Evolutionary conservation across 257 asterid genomes (phyloP), one percentile per base, ranked within the genome.

Genomic region (Coffea eugenioides): DNA sequence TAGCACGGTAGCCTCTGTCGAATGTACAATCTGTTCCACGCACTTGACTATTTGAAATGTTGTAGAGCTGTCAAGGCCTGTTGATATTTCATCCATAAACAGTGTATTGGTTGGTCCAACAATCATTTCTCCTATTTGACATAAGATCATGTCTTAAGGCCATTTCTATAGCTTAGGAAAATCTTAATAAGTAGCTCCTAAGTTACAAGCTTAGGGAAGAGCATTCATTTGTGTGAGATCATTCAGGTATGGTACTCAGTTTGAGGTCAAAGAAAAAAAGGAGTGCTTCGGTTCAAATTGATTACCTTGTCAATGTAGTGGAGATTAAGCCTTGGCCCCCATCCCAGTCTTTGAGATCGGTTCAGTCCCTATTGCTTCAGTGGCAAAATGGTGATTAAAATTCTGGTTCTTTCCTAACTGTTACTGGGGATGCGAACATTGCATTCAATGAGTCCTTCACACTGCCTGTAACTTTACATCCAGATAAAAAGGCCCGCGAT

Each of bases 251-350:
- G 98, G 97, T 91, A 87, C 97, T 94, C 34, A 97, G 98, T 27
- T 74, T 90, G 88, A 91, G 83, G 75, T 86, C 90, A 3, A 94
- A 85, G 77, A 84, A 84, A 80, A 90, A 89, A 82, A 91, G 86
- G 86, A 88, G 94, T 8, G 81, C 86, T 68, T 69, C 86, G 51
- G 78, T 91, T 46, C 84, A 83, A 81, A 84, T 89, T 8, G 94
- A 90, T 27, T 92, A 87, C 80, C 75, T 83, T 0, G 79, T 94
- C 74, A 95, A 85, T 27, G 78, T 94, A 48, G 83, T 87, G 39
- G 92, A 91, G 82, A 89, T 94, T 56, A 91, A 85, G 82, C 97
- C 97, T 5, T 94, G 98, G 98, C 97, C 97, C 65, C 97, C 98
- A 65, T 89, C 94, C 5, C 90, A 89, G 70, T 81, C 97, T 69